Evolutionary conservation across 2,329 filamentous ascomycete genomes (phyloP), one percentile per base, ranked within the genome.

Genomic region (Grosmannia clavigera): DNA sequence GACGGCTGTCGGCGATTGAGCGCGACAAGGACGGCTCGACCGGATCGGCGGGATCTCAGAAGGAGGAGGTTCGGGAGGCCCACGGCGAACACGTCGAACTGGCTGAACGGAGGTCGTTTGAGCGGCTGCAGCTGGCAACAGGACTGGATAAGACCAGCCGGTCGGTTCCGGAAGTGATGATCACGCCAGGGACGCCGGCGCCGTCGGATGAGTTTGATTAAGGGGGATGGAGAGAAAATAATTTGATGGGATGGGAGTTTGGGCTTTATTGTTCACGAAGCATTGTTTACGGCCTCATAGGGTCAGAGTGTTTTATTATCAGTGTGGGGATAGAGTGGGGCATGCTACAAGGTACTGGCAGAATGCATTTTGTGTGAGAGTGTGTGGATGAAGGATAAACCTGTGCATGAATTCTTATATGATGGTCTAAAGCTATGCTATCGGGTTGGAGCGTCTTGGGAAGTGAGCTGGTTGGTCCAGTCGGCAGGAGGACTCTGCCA

Each of bases 121-220:
- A n/a, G n/a, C 43, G 5, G 48, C n/a, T 16, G 12, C 4, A 10
- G 3, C 12, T 19, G 25, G 14, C 12, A 27, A 52, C 27, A 14
- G 50, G 5, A 14, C 9, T 11, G n/a, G 38, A 55, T 11, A 27
- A 46, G 25, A 55, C 5, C 6, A 14, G 43, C 9, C 58, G 59
- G 25, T 40, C 48, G 19, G 68, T 75, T 0, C 78, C 78, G 0
- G 70, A 76, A 48, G 65, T 81, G 0, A 75, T 73, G 50, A 65
- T 81, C n/a, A 81, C 78, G 0, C 77, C 78, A 0, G 78, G 75
- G 19, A 81, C 79, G 1, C 78, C 79, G 2, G 71, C 70, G 0
- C 67, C 71, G 0, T 22, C 50, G 1, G 14, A 61, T 33, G 55
- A 60, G n/a, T 63, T 61, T 50, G 60, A 61, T 4, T 64, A 10